Percentiles rank a stretch among this genome's conserved stretches.
Evolutionary conservation across 345 rosid genomes (phyloP).

Genomic region (Euphorbia peplus): DNA sequence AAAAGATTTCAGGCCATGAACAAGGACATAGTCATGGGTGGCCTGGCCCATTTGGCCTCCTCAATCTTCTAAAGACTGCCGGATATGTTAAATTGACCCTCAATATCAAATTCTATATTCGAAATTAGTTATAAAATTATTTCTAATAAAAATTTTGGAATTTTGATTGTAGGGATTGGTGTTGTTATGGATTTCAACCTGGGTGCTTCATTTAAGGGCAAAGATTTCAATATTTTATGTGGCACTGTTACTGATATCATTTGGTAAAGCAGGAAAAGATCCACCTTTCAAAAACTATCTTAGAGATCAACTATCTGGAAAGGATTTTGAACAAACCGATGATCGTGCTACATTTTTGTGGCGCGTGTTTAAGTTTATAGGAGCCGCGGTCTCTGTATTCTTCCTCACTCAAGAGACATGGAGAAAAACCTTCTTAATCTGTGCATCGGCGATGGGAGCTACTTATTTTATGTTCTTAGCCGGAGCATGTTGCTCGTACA

Average conservation of each 20-base stretch:
- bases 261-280: background rate
- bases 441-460: background rate
- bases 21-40: too few species aligned
- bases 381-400: background rate
- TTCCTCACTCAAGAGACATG: background rate
- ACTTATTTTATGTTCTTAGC: background rate
- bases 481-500: background rate
- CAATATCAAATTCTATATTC: too few species aligned
- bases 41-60: too few species aligned
- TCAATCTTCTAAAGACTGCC: too few species aligned
- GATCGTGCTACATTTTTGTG: background rate
- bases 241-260: background rate
- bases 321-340: background rate
- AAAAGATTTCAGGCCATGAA: too few species aligned
- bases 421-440: background rate
- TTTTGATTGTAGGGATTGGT: background rate
- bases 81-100: too few species aligned
- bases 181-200: too few species aligned
- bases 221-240: background rate
- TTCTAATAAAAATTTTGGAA: too few species aligned
- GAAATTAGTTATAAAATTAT: too few species aligned
- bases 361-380: background rate
- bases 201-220: too few species aligned
- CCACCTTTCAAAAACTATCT: background rate
- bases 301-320: background rate